Evolutionary conservation across 2,329 filamentous ascomycete genomes (phyloP).

Genomic region (Sclerotinia glacialis): DNA sequence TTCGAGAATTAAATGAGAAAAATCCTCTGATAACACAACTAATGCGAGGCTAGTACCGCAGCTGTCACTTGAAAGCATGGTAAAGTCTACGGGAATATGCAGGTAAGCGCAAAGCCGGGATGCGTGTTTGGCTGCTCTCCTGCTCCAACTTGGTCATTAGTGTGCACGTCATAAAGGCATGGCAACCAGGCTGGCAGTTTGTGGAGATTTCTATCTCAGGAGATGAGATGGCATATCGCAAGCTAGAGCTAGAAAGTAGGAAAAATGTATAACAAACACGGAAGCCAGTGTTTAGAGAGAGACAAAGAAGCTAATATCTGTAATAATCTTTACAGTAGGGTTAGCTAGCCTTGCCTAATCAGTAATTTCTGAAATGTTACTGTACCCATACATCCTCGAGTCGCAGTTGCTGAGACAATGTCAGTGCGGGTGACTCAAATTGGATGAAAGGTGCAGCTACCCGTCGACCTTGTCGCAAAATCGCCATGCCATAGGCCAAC

Average conservation of each 20-base stretch:
- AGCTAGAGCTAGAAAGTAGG: constrained; percentile 6
- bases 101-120: constrained; percentile 33
- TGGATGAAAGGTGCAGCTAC: constrained; percentile 29
- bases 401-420: constrained; percentile 30
- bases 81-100: constrained; percentile 33
- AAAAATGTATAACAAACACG: constrained; percentile 14
- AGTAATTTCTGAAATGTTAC: constrained; percentile 16
- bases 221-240: constrained; percentile 21
- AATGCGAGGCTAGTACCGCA: constrained; percentile 41
- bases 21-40: constrained; percentile 35
- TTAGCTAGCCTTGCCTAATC: constrained; percentile 14
- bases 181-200: constrained; percentile 10
- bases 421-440: constrained; percentile 29
- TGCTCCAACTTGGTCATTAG: constrained; percentile 23
- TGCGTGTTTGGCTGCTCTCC: constrained; percentile 26
- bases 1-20: constrained; percentile 44
- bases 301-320: constrained; percentile 13
- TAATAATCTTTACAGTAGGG: neutral
- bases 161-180: constrained; percentile 24
- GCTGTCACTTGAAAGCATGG: constrained; percentile 42
- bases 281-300: neutral
- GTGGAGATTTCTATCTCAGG: constrained; percentile 13
- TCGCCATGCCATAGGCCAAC: constrained; percentile 32
- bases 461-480: constrained; percentile 32
- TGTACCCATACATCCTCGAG: constrained; percentile 30